Base-by-base conservation (phyloP, 2,329 filamentous ascomycete species). In the Eurotiales sp. region DNA sequence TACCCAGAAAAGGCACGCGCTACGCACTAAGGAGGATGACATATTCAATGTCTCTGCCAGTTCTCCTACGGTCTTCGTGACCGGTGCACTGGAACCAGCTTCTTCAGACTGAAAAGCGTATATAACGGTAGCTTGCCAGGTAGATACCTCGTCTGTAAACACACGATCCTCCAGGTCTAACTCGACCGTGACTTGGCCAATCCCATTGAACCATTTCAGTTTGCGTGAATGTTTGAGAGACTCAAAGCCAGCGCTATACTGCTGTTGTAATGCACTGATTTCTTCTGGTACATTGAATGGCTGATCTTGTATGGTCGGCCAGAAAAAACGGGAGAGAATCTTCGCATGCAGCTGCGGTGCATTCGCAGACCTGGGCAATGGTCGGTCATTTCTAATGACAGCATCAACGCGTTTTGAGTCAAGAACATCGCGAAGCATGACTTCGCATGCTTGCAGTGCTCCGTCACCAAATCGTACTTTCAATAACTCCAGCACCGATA, bases 391-490 rank as follows among this genome's bases (percentile, higher is more conserved):
- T 37, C 83, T 76, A 42, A 96, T 83, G 11, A 79, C 74, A 7
- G 77, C 72, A 64, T 96, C 88, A 53, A 95, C 82, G 37, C 82
- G 80, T 55, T 80, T 79, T 1, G 90, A 95, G 63, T 96, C 91
- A 58, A 87, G 81, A 30, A 97, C 87, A 66, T 99, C 93, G 57
- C 87, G 88, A 52, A 99, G 81, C 93, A 99, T 99, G 61, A 99
- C 93, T 65, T 99, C 92, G 68, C 91, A 96, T 44, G 88, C 88
- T 66, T 97, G 93, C 41, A 99, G 75, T 14, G 89, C 84, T 23
- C 81, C 79, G 58, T 96, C 90, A 21, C 92, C 92, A 51, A 96
- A 91, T 8, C 91, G 84, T 55, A 88, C 80, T 72, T 96, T 96
- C 53, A 99, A 79, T 8, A 97, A 79, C 52, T 92, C 85, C 5